A percentile compares a stretch with the other conserved stretches of the same genome.
These are phyloP conservation scores for Pythium chondricola DNA, from an alignment of 352 stramenopile genomes.

Conservation along the genomic window DNA sequence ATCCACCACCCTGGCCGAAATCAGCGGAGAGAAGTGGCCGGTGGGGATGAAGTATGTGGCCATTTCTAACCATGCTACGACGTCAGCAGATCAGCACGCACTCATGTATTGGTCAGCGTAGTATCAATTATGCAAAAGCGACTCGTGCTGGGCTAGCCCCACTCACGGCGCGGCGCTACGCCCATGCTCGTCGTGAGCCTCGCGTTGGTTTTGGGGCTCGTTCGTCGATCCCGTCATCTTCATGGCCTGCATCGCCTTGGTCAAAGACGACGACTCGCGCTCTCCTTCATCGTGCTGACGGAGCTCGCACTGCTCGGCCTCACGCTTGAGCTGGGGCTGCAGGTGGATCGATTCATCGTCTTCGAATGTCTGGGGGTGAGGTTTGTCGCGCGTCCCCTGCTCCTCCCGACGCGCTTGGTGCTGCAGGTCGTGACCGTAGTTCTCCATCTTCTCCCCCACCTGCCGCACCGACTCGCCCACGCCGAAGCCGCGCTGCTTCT, in stretches of 20 bases:
- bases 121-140: too few species aligned
- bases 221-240: conserved; percentile 7
- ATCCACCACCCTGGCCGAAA: too few species aligned
- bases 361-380: neutral
- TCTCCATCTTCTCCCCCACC: conserved; percentile 1
- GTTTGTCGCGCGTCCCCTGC: neutral
- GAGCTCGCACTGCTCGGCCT: neutral
- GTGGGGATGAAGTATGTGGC: too few species aligned
- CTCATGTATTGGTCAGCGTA: too few species aligned
- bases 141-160: too few species aligned
- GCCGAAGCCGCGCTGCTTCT: neutral
- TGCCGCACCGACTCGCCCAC: conserved; percentile 1
- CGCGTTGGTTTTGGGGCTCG: neutral
- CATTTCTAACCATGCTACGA: too few species aligned
- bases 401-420: neutral
- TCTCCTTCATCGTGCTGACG: neutral
- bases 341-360: neutral
- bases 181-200: too few species aligned
- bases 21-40: too few species aligned
- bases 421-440: neutral
- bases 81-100: too few species aligned
- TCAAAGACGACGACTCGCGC: conserved; percentile 13
- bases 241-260: conserved; percentile 16
- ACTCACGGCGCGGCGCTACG: too few species aligned
- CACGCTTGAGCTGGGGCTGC: neutral